Percentiles rank a stretch among this genome's conserved stretches.
phyloP scores from a whole-genome alignment of 164 flowering plant genomes.

The Hamamelis virginiana region DNA sequence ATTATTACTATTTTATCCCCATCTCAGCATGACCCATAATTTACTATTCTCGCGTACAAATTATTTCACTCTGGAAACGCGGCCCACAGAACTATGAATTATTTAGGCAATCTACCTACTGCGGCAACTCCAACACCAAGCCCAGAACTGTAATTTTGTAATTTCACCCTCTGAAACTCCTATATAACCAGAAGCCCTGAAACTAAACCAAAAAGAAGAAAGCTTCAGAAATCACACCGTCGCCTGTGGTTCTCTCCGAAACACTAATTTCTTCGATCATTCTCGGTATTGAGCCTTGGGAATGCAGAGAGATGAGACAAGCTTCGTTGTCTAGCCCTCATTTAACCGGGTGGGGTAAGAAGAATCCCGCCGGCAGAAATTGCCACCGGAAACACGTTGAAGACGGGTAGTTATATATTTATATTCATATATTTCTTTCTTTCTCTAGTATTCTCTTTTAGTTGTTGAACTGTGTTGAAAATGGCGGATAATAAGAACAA shows the following conservation, averaged over 20 bases:
- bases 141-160: too few relatives aligned
- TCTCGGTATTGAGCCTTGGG: conserved; percentile 22
- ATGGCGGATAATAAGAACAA: conserved; percentile 6
- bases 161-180: background rate
- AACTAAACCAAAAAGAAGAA: background rate
- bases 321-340: conserved; percentile 27
- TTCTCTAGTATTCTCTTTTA: too few relatives aligned
- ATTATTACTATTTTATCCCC: too few relatives aligned
- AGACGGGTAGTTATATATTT: conserved; percentile 44
- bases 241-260: background rate
- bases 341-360: conserved; percentile 12
- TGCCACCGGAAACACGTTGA: conserved; percentile 73
- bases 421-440: background rate
- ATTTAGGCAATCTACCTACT: too few relatives aligned
- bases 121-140: too few relatives aligned
- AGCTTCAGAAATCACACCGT: background rate
- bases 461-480: background rate
- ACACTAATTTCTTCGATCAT: too few relatives aligned
- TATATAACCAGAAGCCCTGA: background rate
- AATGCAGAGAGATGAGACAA: conserved; percentile 65
- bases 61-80: too few relatives aligned
- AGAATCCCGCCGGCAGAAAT: conserved; percentile 39
- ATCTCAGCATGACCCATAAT: too few relatives aligned
- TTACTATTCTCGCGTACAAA: too few relatives aligned
- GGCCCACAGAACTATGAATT: too few relatives aligned